phyloP scores from a whole-genome alignment of 2,329 filamentous ascomycete species.

The Diaporthe australafricana region DNA sequence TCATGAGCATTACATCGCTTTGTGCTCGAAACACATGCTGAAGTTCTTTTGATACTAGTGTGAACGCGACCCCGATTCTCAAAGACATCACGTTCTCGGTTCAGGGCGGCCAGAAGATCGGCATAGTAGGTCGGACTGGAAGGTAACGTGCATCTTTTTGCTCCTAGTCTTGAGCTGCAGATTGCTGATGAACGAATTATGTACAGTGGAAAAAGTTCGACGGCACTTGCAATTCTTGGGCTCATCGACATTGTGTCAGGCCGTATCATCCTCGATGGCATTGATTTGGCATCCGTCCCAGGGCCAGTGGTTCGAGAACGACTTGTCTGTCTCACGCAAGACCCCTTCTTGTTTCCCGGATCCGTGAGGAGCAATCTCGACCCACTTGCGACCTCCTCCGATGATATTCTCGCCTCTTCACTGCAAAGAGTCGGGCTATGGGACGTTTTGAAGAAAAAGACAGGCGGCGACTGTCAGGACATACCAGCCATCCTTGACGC shows the following conservation, averaged over 20 bases:
- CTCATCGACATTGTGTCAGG: slow-evolving; percentile 58
- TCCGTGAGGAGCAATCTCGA: slow-evolving; percentile 62
- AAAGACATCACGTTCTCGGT: slow-evolving; percentile 19
- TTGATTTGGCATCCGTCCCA: slow-evolving; percentile 49
- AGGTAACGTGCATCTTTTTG: slow-evolving; percentile 8
- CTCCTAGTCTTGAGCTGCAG: neutral
- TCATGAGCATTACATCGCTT: neutral
- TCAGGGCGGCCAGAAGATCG: slow-evolving; percentile 30
- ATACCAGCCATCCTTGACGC: slow-evolving; percentile 43
- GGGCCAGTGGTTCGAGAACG: slow-evolving; percentile 43
- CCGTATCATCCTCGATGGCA: slow-evolving; percentile 56
- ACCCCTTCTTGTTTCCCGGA: slow-evolving; percentile 60
- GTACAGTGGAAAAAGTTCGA: slow-evolving; percentile 62
- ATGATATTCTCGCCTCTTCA: slow-evolving; percentile 55
- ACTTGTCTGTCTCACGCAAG: slow-evolving; percentile 61
- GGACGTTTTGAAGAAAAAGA: slow-evolving; percentile 51
- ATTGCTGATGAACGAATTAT: neutral
- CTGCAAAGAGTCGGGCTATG: slow-evolving; percentile 59
- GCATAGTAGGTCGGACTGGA: slow-evolving; percentile 43
- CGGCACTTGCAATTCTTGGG: slow-evolving; percentile 57
- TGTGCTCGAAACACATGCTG: neutral
- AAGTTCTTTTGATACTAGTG: neutral
- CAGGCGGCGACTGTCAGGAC: slow-evolving; percentile 41
- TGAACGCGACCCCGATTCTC: neutral
- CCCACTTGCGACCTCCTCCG: slow-evolving; percentile 49